These are phyloP conservation scores for Citrullus colocynthis DNA, from an alignment of 306 rosid genomes.

Conservation along the genomic window DNA sequence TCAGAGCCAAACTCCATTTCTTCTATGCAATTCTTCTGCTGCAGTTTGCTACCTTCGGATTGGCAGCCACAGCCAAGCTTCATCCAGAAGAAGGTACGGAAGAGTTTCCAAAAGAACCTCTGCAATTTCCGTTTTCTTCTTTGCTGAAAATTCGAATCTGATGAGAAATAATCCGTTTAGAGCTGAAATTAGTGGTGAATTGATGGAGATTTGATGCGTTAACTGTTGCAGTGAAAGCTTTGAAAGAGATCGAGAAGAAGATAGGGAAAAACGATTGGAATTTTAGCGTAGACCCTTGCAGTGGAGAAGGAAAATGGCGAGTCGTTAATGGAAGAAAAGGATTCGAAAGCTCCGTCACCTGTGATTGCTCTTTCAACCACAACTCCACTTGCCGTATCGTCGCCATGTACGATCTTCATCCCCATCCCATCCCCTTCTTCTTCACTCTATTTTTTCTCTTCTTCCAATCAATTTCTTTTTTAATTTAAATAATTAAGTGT, in stretches of 20 bases:
- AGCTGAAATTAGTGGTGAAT: too few relatives aligned
- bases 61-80: conserved; percentile 23
- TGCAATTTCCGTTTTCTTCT: background rate
- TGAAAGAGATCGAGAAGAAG: conserved; percentile 59
- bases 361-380: conserved; percentile 54
- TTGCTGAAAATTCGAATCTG: background rate
- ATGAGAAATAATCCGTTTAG: too few relatives aligned
- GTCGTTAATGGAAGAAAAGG: conserved; percentile 26
- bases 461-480: background rate
- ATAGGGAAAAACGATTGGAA: conserved; percentile 85
- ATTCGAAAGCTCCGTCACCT: conserved; percentile 38
- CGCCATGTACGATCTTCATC: conserved; percentile 30
- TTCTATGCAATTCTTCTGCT: conserved; percentile 15
- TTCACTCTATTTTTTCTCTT: background rate
- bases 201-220: background rate
- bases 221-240: conserved; percentile 42
- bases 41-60: conserved; percentile 17
- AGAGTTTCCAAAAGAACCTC: background rate
- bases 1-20: background rate
- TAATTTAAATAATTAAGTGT: too few relatives aligned
- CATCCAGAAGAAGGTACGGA: conserved; percentile 4
- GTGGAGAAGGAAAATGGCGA: conserved; percentile 60
- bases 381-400: conserved; percentile 71
- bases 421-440: background rate
- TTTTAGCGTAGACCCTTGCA: conserved; percentile 64